A percentile compares a stretch with the other conserved stretches of the same genome.
Conservation (phyloP, 192 early-diverging fungal species). For the Umbelopsis isabellina region DNA sequence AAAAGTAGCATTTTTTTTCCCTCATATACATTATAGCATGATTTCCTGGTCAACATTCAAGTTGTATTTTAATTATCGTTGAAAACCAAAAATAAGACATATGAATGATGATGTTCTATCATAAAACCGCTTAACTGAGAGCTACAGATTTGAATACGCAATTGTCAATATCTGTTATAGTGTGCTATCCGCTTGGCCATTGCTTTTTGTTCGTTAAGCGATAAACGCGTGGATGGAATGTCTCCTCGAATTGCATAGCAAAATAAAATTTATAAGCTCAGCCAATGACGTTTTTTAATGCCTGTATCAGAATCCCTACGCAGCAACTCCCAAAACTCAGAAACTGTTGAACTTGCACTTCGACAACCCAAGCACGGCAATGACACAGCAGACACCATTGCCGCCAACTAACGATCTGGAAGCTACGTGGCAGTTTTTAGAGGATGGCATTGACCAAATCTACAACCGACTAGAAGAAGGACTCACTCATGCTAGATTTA, state of each 20-base stretch:
- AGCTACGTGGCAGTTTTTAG: conserved; percentile 76
- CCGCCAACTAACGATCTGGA: conserved; percentile 55
- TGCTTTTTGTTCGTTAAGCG: no score
- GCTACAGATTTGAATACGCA: no score
- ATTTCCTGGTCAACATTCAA: conserved; percentile 12
- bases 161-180: no score
- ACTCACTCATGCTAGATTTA: conserved; percentile 73
- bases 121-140: no score
- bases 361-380: conserved; percentile 13
- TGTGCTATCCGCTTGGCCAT: no score
- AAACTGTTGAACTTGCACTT: not conserved
- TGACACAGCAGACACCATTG: conserved; percentile 40
- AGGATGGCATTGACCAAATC: conserved; percentile 81
- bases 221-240: no score
- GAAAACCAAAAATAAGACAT: not conserved
- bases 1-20: not conserved
- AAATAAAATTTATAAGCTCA: no score
- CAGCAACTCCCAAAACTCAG: no score
- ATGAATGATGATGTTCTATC: not conserved
- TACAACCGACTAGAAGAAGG: conserved; percentile 77
- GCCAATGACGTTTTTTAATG: no score
- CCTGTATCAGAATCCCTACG: no score
- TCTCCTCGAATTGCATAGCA: no score
- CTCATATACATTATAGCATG: not conserved
- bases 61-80: conserved; percentile 19